Evolutionary conservation across 2,329 filamentous ascomycete species (phyloP).

Genomic region (Pseudocercospora eumusae): DNA sequence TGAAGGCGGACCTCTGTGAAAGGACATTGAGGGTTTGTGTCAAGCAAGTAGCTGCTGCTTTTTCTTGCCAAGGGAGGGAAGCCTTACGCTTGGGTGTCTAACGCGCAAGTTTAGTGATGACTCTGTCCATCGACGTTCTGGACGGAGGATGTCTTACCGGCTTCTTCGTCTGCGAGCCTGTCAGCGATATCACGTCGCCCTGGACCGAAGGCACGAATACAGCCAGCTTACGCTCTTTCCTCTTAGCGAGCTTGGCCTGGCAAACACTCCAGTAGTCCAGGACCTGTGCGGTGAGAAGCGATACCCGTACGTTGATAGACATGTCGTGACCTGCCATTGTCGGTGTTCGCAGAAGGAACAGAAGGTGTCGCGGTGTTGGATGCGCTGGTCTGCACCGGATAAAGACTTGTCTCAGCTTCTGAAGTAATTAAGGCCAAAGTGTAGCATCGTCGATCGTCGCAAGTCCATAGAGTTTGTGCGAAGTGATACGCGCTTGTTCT

Average conservation of each 20-base stretch:
- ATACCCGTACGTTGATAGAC: slow-evolving; percentile 22
- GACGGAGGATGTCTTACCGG: background rate
- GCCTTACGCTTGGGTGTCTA: slow-evolving; percentile 8
- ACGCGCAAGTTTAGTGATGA: slow-evolving; percentile 11
- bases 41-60: slow-evolving; percentile 24
- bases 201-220: slow-evolving; percentile 12
- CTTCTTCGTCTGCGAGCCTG: slow-evolving; percentile 3
- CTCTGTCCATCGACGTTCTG: slow-evolving; percentile 5
- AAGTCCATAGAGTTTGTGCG: slow-evolving; percentile 11
- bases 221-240: slow-evolving; percentile 14
- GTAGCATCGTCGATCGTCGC: slow-evolving; percentile 17
- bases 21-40: slow-evolving; percentile 22
- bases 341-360: background rate
- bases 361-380: background rate
- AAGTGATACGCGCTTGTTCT: background rate
- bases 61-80: slow-evolving; percentile 14
- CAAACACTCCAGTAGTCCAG: slow-evolving; percentile 19
- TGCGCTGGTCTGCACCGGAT: background rate
- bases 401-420: slow-evolving; percentile 14
- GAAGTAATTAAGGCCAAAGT: slow-evolving; percentile 8
- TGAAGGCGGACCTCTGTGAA: slow-evolving; percentile 23
- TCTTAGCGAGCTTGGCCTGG: slow-evolving; percentile 16
- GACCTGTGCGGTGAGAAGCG: slow-evolving; percentile 20
- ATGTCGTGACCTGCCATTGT: slow-evolving; percentile 22
- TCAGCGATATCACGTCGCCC: slow-evolving; percentile 2